A percentile compares a stretch with the other conserved stretches of the same genome.
Conservation (phyloP, 495 filamentous ascomycete species). For the Penicillium lagena region DNA sequence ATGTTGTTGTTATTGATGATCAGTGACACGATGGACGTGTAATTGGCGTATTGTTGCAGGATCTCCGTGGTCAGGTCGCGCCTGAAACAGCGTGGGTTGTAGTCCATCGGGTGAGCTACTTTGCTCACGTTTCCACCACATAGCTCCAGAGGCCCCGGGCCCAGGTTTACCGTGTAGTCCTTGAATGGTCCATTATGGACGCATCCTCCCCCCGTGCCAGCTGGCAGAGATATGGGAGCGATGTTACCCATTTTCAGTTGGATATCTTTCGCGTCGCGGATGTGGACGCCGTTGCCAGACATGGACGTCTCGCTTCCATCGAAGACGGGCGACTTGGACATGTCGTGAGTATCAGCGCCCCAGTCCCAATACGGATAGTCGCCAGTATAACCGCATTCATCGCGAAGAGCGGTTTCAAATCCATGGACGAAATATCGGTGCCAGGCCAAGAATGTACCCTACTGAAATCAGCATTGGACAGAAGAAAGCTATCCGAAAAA, state of each 20-base stretch:
- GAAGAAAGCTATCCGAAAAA: not conserved
- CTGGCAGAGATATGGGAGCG: slow-evolving; percentile 25
- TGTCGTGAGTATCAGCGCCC: slow-evolving; percentile 40
- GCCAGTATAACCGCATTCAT: slow-evolving; percentile 67
- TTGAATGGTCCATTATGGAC: slow-evolving; percentile 55
- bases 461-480: not conserved
- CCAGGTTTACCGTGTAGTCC: slow-evolving; percentile 42
- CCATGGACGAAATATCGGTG: slow-evolving; percentile 60
- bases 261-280: slow-evolving; percentile 27
- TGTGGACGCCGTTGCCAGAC: slow-evolving; percentile 51
- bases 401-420: slow-evolving; percentile 61
- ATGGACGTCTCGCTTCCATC: slow-evolving; percentile 55
- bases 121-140: slow-evolving; percentile 13
- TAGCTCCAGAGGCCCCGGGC: slow-evolving; percentile 36
- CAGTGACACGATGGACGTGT: slow-evolving; percentile 37
- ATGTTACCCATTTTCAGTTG: slow-evolving; percentile 7
- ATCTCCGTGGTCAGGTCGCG: slow-evolving; percentile 54
- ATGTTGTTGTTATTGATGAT: slow-evolving; percentile 40
- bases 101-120: slow-evolving; percentile 21
- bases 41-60: slow-evolving; percentile 43
- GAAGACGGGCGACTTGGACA: slow-evolving; percentile 56
- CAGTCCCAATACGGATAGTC: slow-evolving; percentile 59
- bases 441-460: slow-evolving; percentile 62
- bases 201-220: slow-evolving; percentile 60
- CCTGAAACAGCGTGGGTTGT: slow-evolving; percentile 60